These are phyloP conservation scores for Dactylellina cionopaga DNA, from an alignment of 2,329 filamentous ascomycete genomes.

Conservation along the genomic window DNA sequence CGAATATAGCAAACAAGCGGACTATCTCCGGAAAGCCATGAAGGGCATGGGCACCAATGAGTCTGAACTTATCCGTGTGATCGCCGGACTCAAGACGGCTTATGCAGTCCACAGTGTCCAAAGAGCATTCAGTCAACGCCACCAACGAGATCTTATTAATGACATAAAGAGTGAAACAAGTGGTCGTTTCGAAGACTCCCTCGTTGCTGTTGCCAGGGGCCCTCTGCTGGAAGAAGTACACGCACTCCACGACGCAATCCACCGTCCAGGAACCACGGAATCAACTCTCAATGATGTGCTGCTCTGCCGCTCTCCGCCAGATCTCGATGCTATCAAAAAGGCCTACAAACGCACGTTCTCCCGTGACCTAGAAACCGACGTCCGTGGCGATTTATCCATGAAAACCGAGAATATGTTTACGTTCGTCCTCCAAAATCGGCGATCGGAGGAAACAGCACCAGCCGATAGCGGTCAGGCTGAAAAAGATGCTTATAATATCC, in stretches of 20 bases:
- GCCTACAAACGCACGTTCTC: constrained; percentile 76
- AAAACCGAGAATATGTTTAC: constrained; percentile 88
- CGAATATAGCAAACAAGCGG: constrained; percentile 75
- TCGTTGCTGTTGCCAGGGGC: constrained; percentile 80
- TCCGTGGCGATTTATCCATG: constrained; percentile 81
- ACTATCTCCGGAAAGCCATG: constrained; percentile 81
- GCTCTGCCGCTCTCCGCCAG: constrained; percentile 83
- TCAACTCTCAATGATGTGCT: constrained; percentile 84
- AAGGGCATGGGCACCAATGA: constrained; percentile 94
- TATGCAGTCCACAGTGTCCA: constrained; percentile 77
- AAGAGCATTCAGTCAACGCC: constrained; percentile 71
- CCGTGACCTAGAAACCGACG: constrained; percentile 74
- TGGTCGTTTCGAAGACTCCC: constrained; percentile 75
- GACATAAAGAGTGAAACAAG: constrained; percentile 82
- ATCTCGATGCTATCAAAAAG: constrained; percentile 84
- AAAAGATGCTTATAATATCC: constrained; percentile 78
- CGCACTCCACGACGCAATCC: constrained; percentile 75
- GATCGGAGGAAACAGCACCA: constrained; percentile 80
- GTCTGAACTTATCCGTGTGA: constrained; percentile 74
- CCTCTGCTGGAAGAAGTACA: constrained; percentile 81
- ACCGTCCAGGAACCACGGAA: constrained; percentile 87
- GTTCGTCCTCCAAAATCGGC: constrained; percentile 78
- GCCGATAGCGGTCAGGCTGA: constrained; percentile 79
- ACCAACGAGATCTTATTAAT: constrained; percentile 74
- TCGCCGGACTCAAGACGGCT: constrained; percentile 76